Conservation (phyloP, 208 protist species). For the Porcisia deanei region DNA sequence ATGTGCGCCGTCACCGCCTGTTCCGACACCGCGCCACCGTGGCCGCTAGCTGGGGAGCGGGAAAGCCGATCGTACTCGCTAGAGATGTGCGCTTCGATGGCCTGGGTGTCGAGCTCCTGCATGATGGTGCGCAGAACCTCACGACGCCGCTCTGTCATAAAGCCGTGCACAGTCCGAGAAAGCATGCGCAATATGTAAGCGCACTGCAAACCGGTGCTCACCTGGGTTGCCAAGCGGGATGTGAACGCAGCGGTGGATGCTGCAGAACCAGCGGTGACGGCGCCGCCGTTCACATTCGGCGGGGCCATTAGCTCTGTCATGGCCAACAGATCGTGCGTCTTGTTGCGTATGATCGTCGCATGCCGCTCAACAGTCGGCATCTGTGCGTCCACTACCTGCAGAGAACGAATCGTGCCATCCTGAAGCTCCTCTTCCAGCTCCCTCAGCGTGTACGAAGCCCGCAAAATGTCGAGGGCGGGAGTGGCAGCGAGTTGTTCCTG, state of each 20-base stretch:
- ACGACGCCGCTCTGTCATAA: conserved; percentile 78
- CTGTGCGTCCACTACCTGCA: conserved; percentile 68
- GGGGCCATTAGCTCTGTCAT: conserved; percentile 32
- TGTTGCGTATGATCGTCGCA: conserved; percentile 46
- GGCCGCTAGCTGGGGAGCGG: neutral
- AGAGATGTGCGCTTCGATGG: conserved; percentile 47
- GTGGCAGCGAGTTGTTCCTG: conserved; percentile 38
- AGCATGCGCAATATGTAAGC: conserved; percentile 55
- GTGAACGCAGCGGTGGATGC: conserved; percentile 2
- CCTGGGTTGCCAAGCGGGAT: conserved; percentile 29
- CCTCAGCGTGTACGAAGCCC: conserved; percentile 57
- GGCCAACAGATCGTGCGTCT: conserved; percentile 55
- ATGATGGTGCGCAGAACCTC: conserved; percentile 67
- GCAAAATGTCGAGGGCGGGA: conserved; percentile 41
- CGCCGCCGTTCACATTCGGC: neutral
- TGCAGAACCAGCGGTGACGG: neutral
- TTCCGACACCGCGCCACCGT: conserved; percentile 23
- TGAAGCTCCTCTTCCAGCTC: conserved; percentile 72
- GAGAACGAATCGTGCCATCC: conserved; percentile 32
- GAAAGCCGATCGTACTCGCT: conserved; percentile 25
- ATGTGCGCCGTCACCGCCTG: conserved; percentile 33
- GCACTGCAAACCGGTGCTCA: conserved; percentile 67
- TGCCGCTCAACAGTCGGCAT: conserved; percentile 50
- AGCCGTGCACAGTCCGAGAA: conserved; percentile 44
- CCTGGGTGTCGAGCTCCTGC: conserved; percentile 61